Percentiles rank a stretch among this genome's conserved stretches.
Conservation (phyloP, 2,329 filamentous ascomycete species). For the Berkeleyomyces basicola region DNA sequence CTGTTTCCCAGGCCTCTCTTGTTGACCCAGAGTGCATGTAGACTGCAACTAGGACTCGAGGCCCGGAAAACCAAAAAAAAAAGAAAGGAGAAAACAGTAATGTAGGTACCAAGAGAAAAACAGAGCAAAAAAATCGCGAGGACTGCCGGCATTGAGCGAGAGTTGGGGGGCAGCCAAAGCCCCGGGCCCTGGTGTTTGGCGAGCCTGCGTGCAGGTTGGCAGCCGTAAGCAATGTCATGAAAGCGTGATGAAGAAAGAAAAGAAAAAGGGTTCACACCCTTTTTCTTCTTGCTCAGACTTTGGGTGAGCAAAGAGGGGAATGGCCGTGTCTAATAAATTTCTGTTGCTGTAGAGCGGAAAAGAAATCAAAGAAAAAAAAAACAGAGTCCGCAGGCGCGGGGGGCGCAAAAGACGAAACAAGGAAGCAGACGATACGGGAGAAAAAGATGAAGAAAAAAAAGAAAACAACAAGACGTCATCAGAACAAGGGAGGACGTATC, state of each 20-base stretch:
- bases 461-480: not conserved
- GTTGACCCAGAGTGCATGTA: not conserved
- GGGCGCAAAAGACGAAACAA: not conserved
- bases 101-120: not conserved
- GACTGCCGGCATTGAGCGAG: not conserved
- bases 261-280: not conserved
- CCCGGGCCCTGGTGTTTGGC: not conserved
- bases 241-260: not conserved
- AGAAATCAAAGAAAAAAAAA: constrained; percentile 5
- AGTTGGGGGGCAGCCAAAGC: not conserved
- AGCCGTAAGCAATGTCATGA: not conserved
- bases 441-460: not conserved
- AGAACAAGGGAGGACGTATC: constrained; percentile 10
- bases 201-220: not conserved
- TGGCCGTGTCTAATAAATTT: constrained; percentile 5
- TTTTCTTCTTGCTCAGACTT: not conserved
- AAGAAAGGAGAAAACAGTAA: constrained; percentile 4
- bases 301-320: not conserved
- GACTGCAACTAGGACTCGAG: not conserved
- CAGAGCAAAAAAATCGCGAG: not conserved
- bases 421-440: not conserved
- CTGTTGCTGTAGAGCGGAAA: constrained; percentile 7
- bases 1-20: not conserved
- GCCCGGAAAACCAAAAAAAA: not conserved
- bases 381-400: not conserved